A percentile compares a stretch with the other conserved stretches of the same genome.
Evolutionary conservation across 768 basidiomycete genomes (phyloP).

Genomic region (Cystofilobasidium bisporidii): DNA sequence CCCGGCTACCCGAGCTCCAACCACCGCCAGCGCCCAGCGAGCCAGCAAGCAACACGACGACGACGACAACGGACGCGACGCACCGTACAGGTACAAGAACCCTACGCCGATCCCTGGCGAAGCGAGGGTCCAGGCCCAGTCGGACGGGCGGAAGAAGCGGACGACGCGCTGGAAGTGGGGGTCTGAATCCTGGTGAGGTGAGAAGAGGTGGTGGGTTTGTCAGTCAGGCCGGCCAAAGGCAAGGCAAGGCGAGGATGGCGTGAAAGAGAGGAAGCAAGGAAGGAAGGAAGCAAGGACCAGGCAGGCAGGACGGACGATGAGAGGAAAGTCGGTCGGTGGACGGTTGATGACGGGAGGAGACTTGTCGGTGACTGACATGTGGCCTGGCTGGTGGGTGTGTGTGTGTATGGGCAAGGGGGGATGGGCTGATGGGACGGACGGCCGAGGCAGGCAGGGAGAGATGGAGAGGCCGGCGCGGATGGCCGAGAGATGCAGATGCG

Average conservation of each 20-base stretch:
- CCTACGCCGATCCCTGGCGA: neutral
- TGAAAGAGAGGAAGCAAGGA: neutral
- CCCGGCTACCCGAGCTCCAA: too few relatives aligned
- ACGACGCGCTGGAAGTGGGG: conserved; percentile 1
- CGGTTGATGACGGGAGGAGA: too few relatives aligned
- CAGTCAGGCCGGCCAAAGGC: too few relatives aligned
- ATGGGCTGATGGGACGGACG: too few relatives aligned
- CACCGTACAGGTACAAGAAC: neutral
- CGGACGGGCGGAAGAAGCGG: conserved; percentile 4
- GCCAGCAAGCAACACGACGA: neutral
- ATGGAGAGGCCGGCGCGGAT: too few relatives aligned
- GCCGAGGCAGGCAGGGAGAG: too few relatives aligned
- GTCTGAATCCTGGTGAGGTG: neutral
- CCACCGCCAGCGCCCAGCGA: too few relatives aligned
- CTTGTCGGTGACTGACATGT: too few relatives aligned
- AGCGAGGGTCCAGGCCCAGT: neutral
- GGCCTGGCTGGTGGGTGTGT: too few relatives aligned
- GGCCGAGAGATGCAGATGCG: too few relatives aligned
- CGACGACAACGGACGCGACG: neutral
- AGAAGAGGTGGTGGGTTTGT: neutral
- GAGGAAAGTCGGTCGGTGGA: neutral
- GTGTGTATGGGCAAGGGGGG: too few relatives aligned
- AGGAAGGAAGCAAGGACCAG: neutral
- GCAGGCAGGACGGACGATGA: neutral
- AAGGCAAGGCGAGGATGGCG: too few relatives aligned